Evolutionary conservation across 2,329 filamentous ascomycete species (phyloP).

Genomic region (Cytospora paraplurivora): DNA sequence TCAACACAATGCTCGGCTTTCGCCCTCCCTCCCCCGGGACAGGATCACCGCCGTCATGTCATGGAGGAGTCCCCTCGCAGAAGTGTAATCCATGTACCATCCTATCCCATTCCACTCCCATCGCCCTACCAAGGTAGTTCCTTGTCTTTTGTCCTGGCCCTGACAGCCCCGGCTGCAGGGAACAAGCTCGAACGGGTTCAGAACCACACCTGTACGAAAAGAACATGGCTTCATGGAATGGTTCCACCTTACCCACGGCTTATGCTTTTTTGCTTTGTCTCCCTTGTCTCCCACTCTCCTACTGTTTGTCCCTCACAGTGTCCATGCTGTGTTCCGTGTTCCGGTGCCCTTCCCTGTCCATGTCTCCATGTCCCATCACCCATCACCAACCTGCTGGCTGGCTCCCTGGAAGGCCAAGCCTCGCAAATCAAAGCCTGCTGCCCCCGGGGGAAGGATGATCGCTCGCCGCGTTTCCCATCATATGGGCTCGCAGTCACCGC

Average conservation of each 20-base stretch:
- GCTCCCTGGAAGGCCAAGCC: conserved; percentile 25
- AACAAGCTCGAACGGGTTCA: conserved; percentile 19
- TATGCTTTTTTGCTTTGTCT: conserved; percentile 8
- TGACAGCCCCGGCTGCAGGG: conserved; percentile 18
- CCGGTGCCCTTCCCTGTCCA: background rate
- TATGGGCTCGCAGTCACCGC: conserved; percentile 29
- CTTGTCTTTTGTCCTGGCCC: conserved; percentile 2
- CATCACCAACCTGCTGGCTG: conserved; percentile 28
- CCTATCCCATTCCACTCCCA: no score
- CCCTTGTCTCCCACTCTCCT: conserved; percentile 10
- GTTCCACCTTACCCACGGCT: conserved; percentile 28
- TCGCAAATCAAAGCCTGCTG: conserved; percentile 28
- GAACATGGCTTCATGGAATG: conserved; percentile 24
- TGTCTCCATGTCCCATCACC: conserved; percentile 21
- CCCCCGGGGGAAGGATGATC: conserved; percentile 29
- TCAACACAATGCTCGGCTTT: conserved; percentile 16
- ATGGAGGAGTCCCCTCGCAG: conserved; percentile 3
- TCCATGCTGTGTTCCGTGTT: conserved; percentile 23
- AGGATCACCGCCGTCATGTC: conserved; percentile 8
- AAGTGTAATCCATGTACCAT: background rate
- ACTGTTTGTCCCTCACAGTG: conserved; percentile 25
- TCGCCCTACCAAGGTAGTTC: no score
- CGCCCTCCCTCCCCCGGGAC: conserved; percentile 15
- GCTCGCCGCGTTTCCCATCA: conserved; percentile 25
- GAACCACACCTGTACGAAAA: conserved; percentile 17